Evolutionary conservation across 1,284 basidiomycete species (phyloP), one percentile per base, ranked within the genome.

Genomic region (Leccinum insolens): DNA sequence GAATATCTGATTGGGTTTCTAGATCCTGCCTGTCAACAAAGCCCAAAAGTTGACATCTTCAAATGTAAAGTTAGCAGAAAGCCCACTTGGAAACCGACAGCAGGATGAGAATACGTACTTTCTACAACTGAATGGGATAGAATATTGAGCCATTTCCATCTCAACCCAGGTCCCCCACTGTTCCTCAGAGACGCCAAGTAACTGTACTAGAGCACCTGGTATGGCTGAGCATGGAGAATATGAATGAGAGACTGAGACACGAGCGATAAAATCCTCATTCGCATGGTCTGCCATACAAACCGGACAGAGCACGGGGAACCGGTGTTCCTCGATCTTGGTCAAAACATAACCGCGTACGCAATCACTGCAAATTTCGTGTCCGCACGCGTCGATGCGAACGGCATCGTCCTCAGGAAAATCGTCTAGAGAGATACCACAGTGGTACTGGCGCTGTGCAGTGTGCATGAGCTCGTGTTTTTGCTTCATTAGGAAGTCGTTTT

Each of bases 221-320:
- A 88, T 74, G 11, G 77, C 87, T 88, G 66, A 46, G 62, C n/a
- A 57, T 25, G 9, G 41, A 62, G 6, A 67, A 41, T 49, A 28
- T 3, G 12, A 62, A 49, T 67, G 25, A 49, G 22, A 34, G 12
- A 31, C 20, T 7, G 41, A 62, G 25, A 46, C 28, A 11, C 25
- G 14, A 41, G n/a, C 28, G 7, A 28, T 14, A 31, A 34, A 81
- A n/a, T 80, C 78, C 39, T 71, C 62, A n/a, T 74, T 72, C 44
- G 61, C 71, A 59, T 73, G 74, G 22, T 79, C 75, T 7, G 81
- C 78, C 25, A 78, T 74, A 71, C 89, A 91, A 2, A 80, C 75
- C 0, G 90, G 89, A 72, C 89, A 91, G 7, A 85, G 71, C 15
- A 90, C 85, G 0, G 89, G 89, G 70, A 85, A 90, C 9, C 82